phyloP scores from a whole-genome alignment of 2,329 filamentous ascomycete species.

The Zymoseptoria pseudotritici region DNA sequence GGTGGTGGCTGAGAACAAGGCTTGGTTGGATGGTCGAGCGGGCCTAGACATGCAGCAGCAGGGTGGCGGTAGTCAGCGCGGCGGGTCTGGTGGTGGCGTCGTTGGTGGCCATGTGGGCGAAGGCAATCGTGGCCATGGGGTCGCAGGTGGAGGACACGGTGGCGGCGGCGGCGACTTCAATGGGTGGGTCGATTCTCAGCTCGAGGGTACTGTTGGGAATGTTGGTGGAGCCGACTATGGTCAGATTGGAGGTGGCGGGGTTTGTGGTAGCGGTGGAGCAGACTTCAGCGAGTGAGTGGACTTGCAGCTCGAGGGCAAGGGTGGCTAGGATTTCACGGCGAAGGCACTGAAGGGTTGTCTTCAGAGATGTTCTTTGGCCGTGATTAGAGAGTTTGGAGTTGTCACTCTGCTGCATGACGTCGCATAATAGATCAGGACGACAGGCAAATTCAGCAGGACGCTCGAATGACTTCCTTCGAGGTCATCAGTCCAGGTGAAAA shows the following conservation, averaged over 20 bases:
- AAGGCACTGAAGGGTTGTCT: no score
- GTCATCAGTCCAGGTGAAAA: no score
- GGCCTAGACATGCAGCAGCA: not conserved
- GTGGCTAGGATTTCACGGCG: no score
- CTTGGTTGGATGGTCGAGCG: no score
- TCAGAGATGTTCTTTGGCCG: no score
- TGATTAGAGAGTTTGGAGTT: no score
- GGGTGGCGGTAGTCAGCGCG: not conserved
- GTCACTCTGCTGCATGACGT: no score
- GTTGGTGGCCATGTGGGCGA: not conserved
- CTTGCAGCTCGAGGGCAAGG: no score
- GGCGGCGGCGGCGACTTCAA: not conserved
- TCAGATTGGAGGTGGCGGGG: not conserved
- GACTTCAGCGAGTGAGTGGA: not conserved
- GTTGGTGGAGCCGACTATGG: not conserved
- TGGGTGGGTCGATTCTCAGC: not conserved
- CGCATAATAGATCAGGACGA: no score
- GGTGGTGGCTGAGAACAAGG: not conserved
- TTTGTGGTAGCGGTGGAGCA: not conserved
- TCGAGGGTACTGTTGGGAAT: not conserved
- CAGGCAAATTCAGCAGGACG: no score
- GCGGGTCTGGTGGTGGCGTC: not conserved
- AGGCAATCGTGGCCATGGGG: not conserved
- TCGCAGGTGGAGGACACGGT: no score
- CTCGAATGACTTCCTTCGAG: no score